phyloP scores from a whole-genome alignment of 495 filamentous ascomycete genomes.

The Talaromyces proteolyticus region DNA sequence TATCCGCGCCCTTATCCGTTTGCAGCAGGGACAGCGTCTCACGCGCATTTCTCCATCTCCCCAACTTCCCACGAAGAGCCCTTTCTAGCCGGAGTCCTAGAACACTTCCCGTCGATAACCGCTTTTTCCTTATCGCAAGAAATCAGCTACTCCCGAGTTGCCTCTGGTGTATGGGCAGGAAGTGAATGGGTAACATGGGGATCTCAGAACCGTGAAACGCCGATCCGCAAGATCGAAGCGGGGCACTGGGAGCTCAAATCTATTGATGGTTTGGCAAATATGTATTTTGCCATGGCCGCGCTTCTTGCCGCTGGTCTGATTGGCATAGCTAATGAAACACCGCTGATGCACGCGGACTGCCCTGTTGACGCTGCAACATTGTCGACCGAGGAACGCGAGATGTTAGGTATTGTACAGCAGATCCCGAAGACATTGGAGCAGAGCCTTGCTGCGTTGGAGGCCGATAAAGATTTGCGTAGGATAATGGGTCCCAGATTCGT shows the following conservation, averaged over 20 bases:
- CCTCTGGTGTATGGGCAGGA: slow-evolving; percentile 49
- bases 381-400: slow-evolving; percentile 33
- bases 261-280: slow-evolving; percentile 35
- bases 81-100: slow-evolving; percentile 33
- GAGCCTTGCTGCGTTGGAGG: slow-evolving; percentile 44
- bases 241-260: slow-evolving; percentile 38
- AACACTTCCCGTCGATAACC: slow-evolving; percentile 23
- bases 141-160: slow-evolving; percentile 35
- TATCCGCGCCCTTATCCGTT: slow-evolving; percentile 62
- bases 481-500: slow-evolving; percentile 50
- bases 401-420: slow-evolving; percentile 45
- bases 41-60: slow-evolving; percentile 36
- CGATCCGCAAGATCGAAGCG: slow-evolving; percentile 30
- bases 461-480: slow-evolving; percentile 33
- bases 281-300: slow-evolving; percentile 47
- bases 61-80: slow-evolving; percentile 18
- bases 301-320: slow-evolving; percentile 59
- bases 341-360: slow-evolving; percentile 52
- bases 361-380: slow-evolving; percentile 29
- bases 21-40: slow-evolving; percentile 51
- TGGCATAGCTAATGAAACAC: slow-evolving; percentile 44
- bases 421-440: slow-evolving; percentile 47
- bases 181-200: slow-evolving; percentile 41
- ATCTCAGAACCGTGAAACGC: slow-evolving; percentile 37
- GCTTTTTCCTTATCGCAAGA: slow-evolving; percentile 33